These are phyloP conservation scores for Vinca minor DNA, from an alignment of 257 asterid genomes.

Conservation along the genomic window DNA sequence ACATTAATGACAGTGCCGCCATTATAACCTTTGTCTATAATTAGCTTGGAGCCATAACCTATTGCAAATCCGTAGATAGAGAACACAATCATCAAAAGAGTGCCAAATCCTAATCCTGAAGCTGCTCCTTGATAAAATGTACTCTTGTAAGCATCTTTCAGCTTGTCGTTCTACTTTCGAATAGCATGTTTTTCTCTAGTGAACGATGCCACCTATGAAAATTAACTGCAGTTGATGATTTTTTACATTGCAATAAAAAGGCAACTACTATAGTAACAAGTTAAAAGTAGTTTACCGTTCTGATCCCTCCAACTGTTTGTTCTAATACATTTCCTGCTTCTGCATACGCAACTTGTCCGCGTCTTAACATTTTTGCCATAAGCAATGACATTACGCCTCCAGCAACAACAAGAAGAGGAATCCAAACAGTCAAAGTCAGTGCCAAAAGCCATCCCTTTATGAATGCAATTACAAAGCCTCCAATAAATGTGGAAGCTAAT, in stretches of 20 bases:
- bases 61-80: slow-evolving; percentile 47
- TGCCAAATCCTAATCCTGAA: too few species aligned
- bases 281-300: slow-evolving; percentile 58
- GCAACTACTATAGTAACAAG: neutral
- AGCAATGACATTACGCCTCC: slow-evolving; percentile 39
- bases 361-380: slow-evolving; percentile 42
- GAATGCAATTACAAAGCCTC: too few species aligned
- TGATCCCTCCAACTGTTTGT: slow-evolving; percentile 67
- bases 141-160: too few species aligned
- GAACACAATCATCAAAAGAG: slow-evolving; percentile 28
- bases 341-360: too few species aligned
- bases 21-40: slow-evolving; percentile 33
- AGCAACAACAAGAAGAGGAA: slow-evolving; percentile 35
- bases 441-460: slow-evolving; percentile 56
- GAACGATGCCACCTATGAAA: slow-evolving; percentile 59
- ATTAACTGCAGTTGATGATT: too few species aligned
- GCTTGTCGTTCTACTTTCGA: slow-evolving; percentile 33
- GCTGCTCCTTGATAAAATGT: too few species aligned
- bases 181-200: slow-evolving; percentile 50
- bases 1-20: slow-evolving; percentile 51
- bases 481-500: slow-evolving; percentile 40
- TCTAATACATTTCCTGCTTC: too few species aligned
- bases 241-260: neutral
- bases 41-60: slow-evolving; percentile 51
- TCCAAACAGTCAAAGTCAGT: slow-evolving; percentile 29